These are phyloP conservation scores for Trebouxiophyceae sp. DNA, from an alignment of 163 green algal genomes.

Conservation along the genomic window DNA sequence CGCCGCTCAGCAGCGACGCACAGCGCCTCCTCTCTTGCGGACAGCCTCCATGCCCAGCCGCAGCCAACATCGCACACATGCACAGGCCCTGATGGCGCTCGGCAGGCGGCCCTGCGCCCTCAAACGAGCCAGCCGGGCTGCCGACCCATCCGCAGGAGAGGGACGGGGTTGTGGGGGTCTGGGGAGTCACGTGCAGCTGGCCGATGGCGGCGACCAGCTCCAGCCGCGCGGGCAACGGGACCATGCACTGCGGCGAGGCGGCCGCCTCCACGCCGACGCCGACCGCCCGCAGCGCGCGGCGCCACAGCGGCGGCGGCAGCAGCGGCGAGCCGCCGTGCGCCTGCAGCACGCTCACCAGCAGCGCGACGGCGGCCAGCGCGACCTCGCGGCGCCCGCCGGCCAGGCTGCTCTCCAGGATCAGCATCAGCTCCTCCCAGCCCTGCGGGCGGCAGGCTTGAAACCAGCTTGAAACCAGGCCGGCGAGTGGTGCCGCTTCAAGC, in stretches of 20 bases:
- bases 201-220: slow-evolving; percentile 60
- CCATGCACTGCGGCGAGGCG: slow-evolving; percentile 31
- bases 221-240: slow-evolving; percentile 45
- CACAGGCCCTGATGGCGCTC: too few relatives aligned
- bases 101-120: too few relatives aligned
- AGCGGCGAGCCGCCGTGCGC: slow-evolving; percentile 3
- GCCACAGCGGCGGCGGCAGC: slow-evolving; percentile 26
- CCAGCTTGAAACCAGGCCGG: too few relatives aligned
- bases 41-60: too few relatives aligned
- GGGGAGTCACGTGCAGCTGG: slow-evolving; percentile 20
- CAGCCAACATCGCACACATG: too few relatives aligned
- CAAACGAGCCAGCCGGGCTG: too few relatives aligned
- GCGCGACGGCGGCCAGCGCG: slow-evolving; percentile 40
- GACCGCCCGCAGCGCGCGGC: slow-evolving; percentile 35
- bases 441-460: too few relatives aligned
- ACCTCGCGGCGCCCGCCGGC: slow-evolving; percentile 48
- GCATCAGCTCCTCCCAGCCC: slow-evolving; percentile 66
- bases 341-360: slow-evolving; percentile 21
- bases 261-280: slow-evolving; percentile 45
- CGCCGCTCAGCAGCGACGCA: not conserved
- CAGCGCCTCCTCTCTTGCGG: too few relatives aligned
- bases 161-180: too few relatives aligned
- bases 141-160: not conserved
- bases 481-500: too few relatives aligned
- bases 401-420: slow-evolving; percentile 47